Percentiles rank a stretch among this genome's conserved stretches.
Conservation (phyloP, 1,284 basidiomycete genomes). For the Trametes sp. region DNA sequence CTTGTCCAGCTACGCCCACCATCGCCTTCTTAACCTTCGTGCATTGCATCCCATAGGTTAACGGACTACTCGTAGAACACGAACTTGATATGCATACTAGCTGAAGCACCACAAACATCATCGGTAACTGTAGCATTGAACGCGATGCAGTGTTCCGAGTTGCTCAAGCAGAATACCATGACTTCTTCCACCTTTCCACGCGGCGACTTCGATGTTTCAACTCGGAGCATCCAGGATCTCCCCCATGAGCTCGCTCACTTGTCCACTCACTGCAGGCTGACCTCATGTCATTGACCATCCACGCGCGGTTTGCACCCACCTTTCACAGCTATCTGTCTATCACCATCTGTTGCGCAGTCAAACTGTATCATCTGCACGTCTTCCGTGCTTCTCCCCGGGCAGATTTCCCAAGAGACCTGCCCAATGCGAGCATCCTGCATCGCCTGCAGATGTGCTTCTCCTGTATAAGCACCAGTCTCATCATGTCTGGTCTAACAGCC, state of each 20-base stretch:
- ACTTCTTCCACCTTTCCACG: no score
- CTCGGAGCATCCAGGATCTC: neutral
- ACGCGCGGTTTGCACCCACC: neutral
- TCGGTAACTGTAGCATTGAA: no score
- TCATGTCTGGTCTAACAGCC: constrained; percentile 9
- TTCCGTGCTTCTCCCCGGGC: constrained; percentile 22
- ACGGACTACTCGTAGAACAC: no score
- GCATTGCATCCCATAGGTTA: no score
- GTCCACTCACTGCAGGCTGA: neutral
- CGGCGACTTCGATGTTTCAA: no score
- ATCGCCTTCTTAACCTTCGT: neutral
- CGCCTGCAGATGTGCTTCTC: constrained; percentile 3
- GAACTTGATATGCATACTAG: no score
- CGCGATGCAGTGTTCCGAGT: no score
- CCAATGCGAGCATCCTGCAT: constrained; percentile 2
- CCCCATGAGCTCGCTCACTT: neutral
- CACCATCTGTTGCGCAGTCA: constrained; percentile 19
- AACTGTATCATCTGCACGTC: constrained; percentile 25
- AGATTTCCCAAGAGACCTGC: constrained; percentile 26
- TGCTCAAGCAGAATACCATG: no score
- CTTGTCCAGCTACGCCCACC: neutral
- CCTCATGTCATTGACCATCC: neutral
- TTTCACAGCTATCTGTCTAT: constrained; percentile 8
- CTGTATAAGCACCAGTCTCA: constrained; percentile 3
- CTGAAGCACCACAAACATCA: no score